phyloP scores from a whole-genome alignment of 73 alveolate genomes.

The Uronychia binucleata region DNA sequence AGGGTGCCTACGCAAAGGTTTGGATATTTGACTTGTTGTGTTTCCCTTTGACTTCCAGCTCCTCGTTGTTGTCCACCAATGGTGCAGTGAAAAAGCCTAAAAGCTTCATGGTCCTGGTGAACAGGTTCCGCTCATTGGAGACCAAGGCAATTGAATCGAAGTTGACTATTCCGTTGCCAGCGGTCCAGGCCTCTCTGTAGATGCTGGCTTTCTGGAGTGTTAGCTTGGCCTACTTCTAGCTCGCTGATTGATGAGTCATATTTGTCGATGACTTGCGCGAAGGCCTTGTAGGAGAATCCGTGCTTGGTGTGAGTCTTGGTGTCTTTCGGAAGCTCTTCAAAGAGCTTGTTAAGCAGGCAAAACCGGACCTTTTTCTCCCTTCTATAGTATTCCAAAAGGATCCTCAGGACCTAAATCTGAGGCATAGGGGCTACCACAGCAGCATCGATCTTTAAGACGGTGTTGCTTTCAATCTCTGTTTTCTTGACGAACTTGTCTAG shows the following conservation, averaged over 20 bases:
- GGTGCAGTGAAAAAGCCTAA: slow-evolving; percentile 25
- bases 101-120: slow-evolving; percentile 11
- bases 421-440: too few species aligned
- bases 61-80: slow-evolving; percentile 16
- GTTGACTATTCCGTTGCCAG: slow-evolving; percentile 42
- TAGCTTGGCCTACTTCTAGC: slow-evolving; percentile 7
- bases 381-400: slow-evolving; percentile 33
- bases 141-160: slow-evolving; percentile 26
- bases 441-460: slow-evolving; percentile 26
- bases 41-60: slow-evolving; percentile 4
- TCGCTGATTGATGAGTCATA: slow-evolving; percentile 35
- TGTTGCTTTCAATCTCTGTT: neutral
- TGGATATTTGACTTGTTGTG: neutral
- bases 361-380: slow-evolving; percentile 39
- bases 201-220: slow-evolving; percentile 5
- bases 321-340: slow-evolving; percentile 42
- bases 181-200: slow-evolving; percentile 40
- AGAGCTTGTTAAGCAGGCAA: slow-evolving; percentile 5
- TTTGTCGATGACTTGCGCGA: slow-evolving; percentile 23
- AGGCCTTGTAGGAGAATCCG: neutral
- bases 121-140: slow-evolving; percentile 23
- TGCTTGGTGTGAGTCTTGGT: neutral
- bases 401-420: too few species aligned
- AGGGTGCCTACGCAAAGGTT: neutral
- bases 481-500: neutral